These are phyloP conservation scores for Debaryomyces subglobosus DNA, from an alignment of 1,139 yeast species.

Conservation along the genomic window DNA sequence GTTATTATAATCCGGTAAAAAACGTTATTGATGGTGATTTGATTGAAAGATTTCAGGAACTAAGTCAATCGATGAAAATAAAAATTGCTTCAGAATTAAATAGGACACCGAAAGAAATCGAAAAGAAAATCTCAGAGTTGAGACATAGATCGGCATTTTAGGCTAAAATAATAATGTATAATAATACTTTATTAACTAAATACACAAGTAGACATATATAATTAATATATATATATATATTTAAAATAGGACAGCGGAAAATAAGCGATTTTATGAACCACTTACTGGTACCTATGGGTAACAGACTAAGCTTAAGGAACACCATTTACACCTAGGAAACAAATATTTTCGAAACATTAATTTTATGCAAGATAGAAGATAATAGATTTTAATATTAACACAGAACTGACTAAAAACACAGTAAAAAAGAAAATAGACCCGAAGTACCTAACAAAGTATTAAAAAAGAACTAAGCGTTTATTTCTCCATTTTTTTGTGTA, in stretches of 20 bases:
- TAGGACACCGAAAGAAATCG: conserved; percentile 60
- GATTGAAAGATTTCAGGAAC: conserved; percentile 56
- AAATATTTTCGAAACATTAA: background rate
- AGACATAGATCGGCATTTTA: conserved; percentile 52
- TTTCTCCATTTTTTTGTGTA: conserved; percentile 12
- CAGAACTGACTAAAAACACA: background rate
- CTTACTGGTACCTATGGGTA: background rate
- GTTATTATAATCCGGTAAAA: conserved; percentile 79
- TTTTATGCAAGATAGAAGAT: background rate
- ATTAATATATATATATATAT: background rate
- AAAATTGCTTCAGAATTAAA: conserved; percentile 57
- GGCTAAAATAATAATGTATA: background rate
- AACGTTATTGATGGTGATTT: conserved; percentile 87
- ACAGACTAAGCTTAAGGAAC: background rate
- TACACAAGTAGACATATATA: background rate
- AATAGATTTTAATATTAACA: background rate
- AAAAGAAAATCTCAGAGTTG: conserved; percentile 60
- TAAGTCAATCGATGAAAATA: conserved; percentile 44
- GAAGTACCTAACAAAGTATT: background rate
- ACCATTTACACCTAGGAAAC: background rate
- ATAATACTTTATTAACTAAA: conserved; percentile 1
- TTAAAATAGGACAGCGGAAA: background rate
- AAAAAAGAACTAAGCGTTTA: conserved; percentile 9
- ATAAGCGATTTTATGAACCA: background rate
- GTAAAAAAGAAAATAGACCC: background rate